phyloP scores from a whole-genome alignment of 73 alveolate genomes.

The Stentor roeselii region DNA sequence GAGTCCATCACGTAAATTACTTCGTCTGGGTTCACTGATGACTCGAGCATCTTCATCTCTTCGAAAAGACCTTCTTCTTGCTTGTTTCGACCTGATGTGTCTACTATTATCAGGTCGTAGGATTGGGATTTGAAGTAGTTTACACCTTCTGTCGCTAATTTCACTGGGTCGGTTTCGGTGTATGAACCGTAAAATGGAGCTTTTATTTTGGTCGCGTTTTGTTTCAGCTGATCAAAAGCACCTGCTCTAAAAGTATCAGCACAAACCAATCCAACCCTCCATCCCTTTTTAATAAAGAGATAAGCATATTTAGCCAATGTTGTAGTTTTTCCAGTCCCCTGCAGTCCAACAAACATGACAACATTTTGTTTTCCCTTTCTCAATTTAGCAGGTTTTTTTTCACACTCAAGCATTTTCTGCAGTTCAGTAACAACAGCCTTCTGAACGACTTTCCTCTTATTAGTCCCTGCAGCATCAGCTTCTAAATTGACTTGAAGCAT shows the following conservation, averaged over 20 bases:
- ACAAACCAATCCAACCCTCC: slow-evolving; percentile 95
- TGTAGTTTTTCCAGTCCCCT: slow-evolving; percentile 99
- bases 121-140: slow-evolving; percentile 78
- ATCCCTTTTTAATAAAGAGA: slow-evolving; percentile 80
- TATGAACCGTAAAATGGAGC: slow-evolving; percentile 84
- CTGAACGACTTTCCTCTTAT: slow-evolving; percentile 82
- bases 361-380: slow-evolving; percentile 93
- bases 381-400: slow-evolving; percentile 57
- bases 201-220: slow-evolving; percentile 95
- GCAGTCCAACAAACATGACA: slow-evolving; percentile 99
- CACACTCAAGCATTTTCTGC: slow-evolving; percentile 76
- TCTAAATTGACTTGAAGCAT: slow-evolving; percentile 74
- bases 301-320: slow-evolving; percentile 99
- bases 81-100: slow-evolving; percentile 99
- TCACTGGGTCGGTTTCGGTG: slow-evolving; percentile 98
- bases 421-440: slow-evolving; percentile 89
- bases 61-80: slow-evolving; percentile 97
- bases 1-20: slow-evolving; percentile 96
- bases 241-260: slow-evolving; percentile 99
- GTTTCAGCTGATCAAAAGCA: slow-evolving; percentile 98
- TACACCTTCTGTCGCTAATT: slow-evolving; percentile 97
- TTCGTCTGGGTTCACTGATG: slow-evolving; percentile 95
- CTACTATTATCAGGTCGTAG: slow-evolving; percentile 97
- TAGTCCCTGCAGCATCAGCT: slow-evolving; percentile 62
- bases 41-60: slow-evolving; percentile 97